A percentile compares a stretch with the other conserved stretches of the same genome.
Evolutionary conservation across 2,329 filamentous ascomycete genomes (phyloP).

Genomic region (Phyllachora maydis): DNA sequence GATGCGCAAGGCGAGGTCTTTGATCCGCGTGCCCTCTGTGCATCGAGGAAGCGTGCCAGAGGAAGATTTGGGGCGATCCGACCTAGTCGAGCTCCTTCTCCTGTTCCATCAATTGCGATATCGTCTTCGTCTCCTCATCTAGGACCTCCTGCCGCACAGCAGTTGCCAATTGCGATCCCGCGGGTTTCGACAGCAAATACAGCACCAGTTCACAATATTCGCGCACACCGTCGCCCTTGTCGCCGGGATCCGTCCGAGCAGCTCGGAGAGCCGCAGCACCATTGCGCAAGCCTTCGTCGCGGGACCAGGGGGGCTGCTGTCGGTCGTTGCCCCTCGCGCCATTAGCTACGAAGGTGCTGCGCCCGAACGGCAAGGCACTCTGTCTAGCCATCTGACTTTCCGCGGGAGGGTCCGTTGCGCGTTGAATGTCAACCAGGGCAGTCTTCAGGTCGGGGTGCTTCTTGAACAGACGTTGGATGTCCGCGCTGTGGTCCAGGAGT

Average conservation of each 20-base stretch:
- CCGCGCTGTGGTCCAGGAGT: slow-evolving; percentile 25
- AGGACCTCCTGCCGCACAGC: slow-evolving; percentile 21
- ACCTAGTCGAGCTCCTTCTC: slow-evolving; percentile 13
- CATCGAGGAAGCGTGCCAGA: not conserved
- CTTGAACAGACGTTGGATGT: slow-evolving; percentile 27
- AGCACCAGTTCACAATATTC: slow-evolving; percentile 39
- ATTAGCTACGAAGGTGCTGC: too few relatives aligned
- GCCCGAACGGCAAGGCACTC: too few relatives aligned
- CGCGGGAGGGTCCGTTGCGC: slow-evolving; percentile 24
- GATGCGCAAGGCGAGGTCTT: too few relatives aligned
- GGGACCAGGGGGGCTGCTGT: slow-evolving; percentile 27
- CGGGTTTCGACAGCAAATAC: slow-evolving; percentile 19
- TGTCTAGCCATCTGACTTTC: too few relatives aligned
- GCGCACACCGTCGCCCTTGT: slow-evolving; percentile 34
- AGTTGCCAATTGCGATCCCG: slow-evolving; percentile 11
- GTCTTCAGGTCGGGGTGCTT: slow-evolving; percentile 27
- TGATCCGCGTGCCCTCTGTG: not conserved
- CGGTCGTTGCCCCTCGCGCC: too few relatives aligned
- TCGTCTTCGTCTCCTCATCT: slow-evolving; percentile 24
- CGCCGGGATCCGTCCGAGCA: slow-evolving; percentile 25
- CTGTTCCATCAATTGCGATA: slow-evolving; percentile 25
- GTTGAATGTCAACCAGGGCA: slow-evolving; percentile 25
- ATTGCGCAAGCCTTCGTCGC: slow-evolving; percentile 32
- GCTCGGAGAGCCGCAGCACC: slow-evolving; percentile 31
- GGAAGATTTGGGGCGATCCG: slow-evolving; percentile 1